phyloP scores from a whole-genome alignment of 768 basidiomycete genomes.

The Chalciporus piperatus region DNA sequence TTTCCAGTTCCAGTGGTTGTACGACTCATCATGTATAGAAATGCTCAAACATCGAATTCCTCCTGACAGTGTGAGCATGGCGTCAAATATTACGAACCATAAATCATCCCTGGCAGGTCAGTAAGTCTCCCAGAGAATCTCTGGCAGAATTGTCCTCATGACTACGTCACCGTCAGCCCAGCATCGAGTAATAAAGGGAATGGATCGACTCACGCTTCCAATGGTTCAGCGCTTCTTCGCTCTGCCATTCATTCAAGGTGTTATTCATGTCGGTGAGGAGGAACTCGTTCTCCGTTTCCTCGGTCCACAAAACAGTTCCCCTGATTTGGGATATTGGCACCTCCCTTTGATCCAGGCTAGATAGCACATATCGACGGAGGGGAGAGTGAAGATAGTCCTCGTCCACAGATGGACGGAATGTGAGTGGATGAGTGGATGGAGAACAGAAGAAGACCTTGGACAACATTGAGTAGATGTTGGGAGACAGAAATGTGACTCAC shows the following conservation, averaged over 20 bases:
- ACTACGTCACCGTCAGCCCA: constrained; percentile 37
- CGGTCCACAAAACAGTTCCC: constrained; percentile 16
- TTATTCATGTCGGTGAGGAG: constrained; percentile 64
- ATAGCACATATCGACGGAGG: constrained; percentile 60
- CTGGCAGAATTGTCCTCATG: constrained; percentile 76
- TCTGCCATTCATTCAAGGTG: constrained; percentile 63
- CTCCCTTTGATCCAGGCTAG: constrained; percentile 51
- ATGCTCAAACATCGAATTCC: background rate
- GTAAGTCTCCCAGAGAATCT: constrained; percentile 76
- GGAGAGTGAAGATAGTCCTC: constrained; percentile 69
- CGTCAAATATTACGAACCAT: background rate
- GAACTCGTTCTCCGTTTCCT: constrained; percentile 40
- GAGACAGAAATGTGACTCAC: constrained; percentile 39
- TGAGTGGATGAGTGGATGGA: constrained; percentile 46
- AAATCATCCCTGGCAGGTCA: constrained; percentile 29
- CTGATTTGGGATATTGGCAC: constrained; percentile 44
- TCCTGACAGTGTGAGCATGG: background rate
- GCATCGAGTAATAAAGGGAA: background rate
- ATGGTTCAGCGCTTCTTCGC: constrained; percentile 60
- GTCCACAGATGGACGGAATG: constrained; percentile 53
- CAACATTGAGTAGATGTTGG: constrained; percentile 5
- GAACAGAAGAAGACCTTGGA: constrained; percentile 83
- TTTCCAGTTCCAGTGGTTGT: background rate
- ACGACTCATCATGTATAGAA: background rate
- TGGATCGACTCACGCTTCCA: constrained; percentile 61